A percentile compares a stretch with the other conserved stretches of the same genome.
phyloP scores from a whole-genome alignment of 2,329 filamentous ascomycete species.

The Penicillium glabrum region DNA sequence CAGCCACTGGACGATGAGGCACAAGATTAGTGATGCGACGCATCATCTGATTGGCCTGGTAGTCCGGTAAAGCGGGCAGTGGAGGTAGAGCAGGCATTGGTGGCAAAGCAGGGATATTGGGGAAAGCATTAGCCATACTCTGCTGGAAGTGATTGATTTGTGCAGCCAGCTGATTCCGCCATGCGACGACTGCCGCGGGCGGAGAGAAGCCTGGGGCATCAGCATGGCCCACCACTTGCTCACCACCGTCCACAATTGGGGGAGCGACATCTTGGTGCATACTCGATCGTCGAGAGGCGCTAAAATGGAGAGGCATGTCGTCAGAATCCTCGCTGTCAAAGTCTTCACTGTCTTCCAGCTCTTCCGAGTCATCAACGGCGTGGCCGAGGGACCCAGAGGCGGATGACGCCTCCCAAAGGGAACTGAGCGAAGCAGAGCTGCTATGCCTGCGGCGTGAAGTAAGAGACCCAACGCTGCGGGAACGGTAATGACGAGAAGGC shows the following conservation, averaged over 20 bases:
- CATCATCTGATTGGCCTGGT: constrained; percentile 71
- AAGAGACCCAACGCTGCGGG: constrained; percentile 62
- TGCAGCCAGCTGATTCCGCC: constrained; percentile 70
- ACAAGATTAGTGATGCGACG: constrained; percentile 71
- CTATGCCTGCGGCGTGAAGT: constrained; percentile 56
- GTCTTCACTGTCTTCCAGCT: constrained; percentile 28
- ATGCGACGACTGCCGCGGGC: constrained; percentile 64
- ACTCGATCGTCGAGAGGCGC: constrained; percentile 37
- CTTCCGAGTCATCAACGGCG: constrained; percentile 41
- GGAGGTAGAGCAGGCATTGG: constrained; percentile 51
- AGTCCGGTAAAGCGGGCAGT: constrained; percentile 66
- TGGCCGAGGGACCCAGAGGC: constrained; percentile 47
- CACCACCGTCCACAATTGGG: constrained; percentile 22
- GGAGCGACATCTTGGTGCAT: constrained; percentile 33
- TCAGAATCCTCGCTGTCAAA: constrained; percentile 25
- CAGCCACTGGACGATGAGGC: constrained; percentile 61
- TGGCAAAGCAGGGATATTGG: constrained; percentile 60
- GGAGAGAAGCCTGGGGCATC: constrained; percentile 47
- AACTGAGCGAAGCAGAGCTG: constrained; percentile 66
- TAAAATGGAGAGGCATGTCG: constrained; percentile 24
- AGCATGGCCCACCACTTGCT: constrained; percentile 26
- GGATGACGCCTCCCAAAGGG: constrained; percentile 63
- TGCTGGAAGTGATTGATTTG: constrained; percentile 78
- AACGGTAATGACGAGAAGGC: constrained; percentile 62
- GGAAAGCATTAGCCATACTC: constrained; percentile 64